phyloP scores from a whole-genome alignment of 2,329 filamentous ascomycete species.

The Scopulariopsis brevicaulis region DNA sequence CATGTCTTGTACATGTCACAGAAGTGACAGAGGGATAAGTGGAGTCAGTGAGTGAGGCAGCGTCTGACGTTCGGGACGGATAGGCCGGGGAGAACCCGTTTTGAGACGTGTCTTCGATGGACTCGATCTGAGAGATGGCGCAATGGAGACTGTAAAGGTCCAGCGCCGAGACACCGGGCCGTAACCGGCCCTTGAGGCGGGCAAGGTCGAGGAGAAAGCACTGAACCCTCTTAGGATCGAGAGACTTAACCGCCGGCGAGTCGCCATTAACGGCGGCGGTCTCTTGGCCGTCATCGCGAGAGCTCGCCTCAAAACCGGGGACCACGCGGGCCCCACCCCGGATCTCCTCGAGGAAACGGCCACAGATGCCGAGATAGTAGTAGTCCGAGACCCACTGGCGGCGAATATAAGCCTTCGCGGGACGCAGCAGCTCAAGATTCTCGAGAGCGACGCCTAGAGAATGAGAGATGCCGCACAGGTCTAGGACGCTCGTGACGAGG shows the following conservation, averaged over 20 bases:
- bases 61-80: not conserved
- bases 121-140: not conserved
- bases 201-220: not conserved
- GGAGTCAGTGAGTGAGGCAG: not conserved
- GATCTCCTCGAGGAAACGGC: not conserved
- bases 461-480: not conserved
- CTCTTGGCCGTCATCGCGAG: not conserved
- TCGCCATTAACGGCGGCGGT: not conserved
- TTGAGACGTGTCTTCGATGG: not conserved
- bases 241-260: not conserved
- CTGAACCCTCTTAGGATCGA: not conserved
- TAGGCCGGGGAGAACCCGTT: not conserved
- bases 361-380: not conserved
- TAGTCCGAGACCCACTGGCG: not conserved
- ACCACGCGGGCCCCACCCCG: not conserved
- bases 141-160: constrained; percentile 1
- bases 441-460: not conserved
- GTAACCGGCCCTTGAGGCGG: not conserved
- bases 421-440: not conserved
- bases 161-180: not conserved
- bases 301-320: not conserved
- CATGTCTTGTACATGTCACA: not conserved
- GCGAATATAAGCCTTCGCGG: not conserved
- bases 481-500: not conserved
- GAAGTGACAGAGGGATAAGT: not conserved